A percentile compares a stretch with the other conserved stretches of the same genome.
These are phyloP conservation scores for Conidiobolus incongruus DNA, from an alignment of 371 early-diverging fungal genomes.

Conservation along the genomic window DNA sequence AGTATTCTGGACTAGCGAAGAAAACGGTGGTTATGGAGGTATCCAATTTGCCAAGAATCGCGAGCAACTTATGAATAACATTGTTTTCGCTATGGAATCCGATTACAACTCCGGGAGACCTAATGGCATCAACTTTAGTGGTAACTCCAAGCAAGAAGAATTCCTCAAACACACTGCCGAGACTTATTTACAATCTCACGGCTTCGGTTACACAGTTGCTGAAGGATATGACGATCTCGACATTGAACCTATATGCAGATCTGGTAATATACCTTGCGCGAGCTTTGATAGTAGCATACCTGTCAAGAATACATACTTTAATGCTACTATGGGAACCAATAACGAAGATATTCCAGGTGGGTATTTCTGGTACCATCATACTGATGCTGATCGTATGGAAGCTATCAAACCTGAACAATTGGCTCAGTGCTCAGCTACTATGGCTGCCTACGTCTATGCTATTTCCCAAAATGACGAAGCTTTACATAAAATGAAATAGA, in stretches of 20 bases:
- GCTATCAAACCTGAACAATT: conserved; percentile 1
- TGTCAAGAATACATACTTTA: too few relatives aligned
- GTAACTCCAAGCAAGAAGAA: not conserved
- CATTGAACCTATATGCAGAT: not conserved
- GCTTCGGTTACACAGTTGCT: not conserved
- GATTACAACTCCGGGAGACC: conserved; percentile 28
- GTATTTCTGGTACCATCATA: not conserved
- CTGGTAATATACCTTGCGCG: conserved; percentile 1
- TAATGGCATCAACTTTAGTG: conserved; percentile 15
- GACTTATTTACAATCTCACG: not conserved
- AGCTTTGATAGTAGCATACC: not conserved
- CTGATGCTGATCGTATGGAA: conserved; percentile 1
- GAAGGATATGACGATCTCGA: not conserved
- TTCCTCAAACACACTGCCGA: not conserved
- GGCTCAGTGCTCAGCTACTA: not conserved
- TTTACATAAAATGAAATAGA: not conserved
- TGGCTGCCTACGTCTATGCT: conserved; percentile 1
- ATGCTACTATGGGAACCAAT: too few relatives aligned
- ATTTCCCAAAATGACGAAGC: conserved; percentile 1
- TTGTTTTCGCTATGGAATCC: conserved; percentile 25
- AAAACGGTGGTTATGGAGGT: conserved; percentile 26
- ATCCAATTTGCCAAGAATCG: conserved; percentile 17
- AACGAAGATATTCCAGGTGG: not conserved
- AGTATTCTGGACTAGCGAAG: too few relatives aligned
- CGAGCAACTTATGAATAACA: conserved; percentile 10